A percentile compares a stretch with the other conserved stretches of the same genome.
Conservation (phyloP, 179 eudicot genomes). For the Carnegiea gigantea region DNA sequence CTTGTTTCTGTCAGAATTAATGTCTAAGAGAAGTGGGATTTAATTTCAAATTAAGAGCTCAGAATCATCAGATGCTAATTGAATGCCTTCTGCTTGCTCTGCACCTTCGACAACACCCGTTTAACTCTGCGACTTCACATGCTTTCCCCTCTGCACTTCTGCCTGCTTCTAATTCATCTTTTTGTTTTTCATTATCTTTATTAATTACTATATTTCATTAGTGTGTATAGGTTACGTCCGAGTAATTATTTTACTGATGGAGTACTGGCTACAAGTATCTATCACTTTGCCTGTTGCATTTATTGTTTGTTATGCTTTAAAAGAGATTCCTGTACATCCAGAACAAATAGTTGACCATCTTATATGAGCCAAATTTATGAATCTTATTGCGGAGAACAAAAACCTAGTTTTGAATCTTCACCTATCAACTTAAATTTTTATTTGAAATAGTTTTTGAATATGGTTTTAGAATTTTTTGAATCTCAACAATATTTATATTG, state of each 20-base stretch:
- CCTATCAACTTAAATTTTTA: no score
- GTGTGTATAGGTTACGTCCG: no score
- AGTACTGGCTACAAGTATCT: background rate
- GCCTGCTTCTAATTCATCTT: background rate
- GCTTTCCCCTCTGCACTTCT: conserved; percentile 4
- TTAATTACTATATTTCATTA: background rate
- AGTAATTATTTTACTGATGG: background rate
- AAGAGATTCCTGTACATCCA: background rate
- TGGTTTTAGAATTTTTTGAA: no score
- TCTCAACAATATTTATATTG: no score
- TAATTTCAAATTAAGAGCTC: background rate
- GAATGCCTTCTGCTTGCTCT: background rate
- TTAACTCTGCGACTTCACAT: conserved; percentile 24
- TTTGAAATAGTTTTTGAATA: no score
- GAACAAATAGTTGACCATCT: no score
- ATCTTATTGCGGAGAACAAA: no score
- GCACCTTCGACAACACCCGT: conserved; percentile 24
- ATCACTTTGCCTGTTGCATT: background rate
- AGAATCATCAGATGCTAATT: conserved; percentile 5
- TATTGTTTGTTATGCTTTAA: no score
- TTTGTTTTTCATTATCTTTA: background rate
- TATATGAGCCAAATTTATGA: no score
- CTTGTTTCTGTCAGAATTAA: conserved; percentile 19
- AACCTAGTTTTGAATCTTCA: no score
- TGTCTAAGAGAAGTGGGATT: background rate